Evolutionary conservation across 78 protist species (phyloP).

Genomic region (Dictyostelium intermedium): DNA sequence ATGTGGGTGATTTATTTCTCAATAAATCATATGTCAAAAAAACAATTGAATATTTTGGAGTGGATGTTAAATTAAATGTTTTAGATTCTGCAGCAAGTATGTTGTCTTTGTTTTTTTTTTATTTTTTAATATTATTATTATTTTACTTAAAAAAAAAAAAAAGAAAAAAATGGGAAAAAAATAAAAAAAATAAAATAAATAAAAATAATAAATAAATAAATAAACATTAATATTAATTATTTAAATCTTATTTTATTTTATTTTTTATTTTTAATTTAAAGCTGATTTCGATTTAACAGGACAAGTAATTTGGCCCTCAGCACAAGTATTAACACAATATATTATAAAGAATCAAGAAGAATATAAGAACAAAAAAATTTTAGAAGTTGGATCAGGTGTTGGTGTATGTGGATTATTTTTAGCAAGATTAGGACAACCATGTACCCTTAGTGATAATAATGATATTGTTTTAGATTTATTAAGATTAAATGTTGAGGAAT

Average conservation of each 20-base stretch:
- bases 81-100: constrained; percentile 45
- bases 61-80: constrained; percentile 3
- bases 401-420: constrained; percentile 70
- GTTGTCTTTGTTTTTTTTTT: not conserved
- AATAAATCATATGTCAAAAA: constrained; percentile 37
- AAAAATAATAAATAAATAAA: too few relatives aligned
- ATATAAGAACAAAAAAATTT: not conserved
- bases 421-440: constrained; percentile 6
- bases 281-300: constrained; percentile 70
- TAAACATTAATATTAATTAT: too few relatives aligned
- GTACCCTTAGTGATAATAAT: constrained; percentile 42
- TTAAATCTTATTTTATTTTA: not conserved
- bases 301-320: constrained; percentile 65
- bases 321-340: constrained; percentile 41
- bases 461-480: constrained; percentile 51
- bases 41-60: constrained; percentile 22
- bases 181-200: too few relatives aligned
- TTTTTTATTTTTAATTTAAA: not conserved
- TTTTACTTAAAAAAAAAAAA: too few relatives aligned
- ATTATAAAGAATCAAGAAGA: constrained; percentile 10
- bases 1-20: constrained; percentile 41
- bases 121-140: not conserved
- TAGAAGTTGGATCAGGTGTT: constrained; percentile 68
- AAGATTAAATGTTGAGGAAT: constrained; percentile 10
- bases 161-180: too few relatives aligned